Base-by-base conservation (phyloP, 495 filamentous ascomycete species). In the Xeromyces bisporus region DNA sequence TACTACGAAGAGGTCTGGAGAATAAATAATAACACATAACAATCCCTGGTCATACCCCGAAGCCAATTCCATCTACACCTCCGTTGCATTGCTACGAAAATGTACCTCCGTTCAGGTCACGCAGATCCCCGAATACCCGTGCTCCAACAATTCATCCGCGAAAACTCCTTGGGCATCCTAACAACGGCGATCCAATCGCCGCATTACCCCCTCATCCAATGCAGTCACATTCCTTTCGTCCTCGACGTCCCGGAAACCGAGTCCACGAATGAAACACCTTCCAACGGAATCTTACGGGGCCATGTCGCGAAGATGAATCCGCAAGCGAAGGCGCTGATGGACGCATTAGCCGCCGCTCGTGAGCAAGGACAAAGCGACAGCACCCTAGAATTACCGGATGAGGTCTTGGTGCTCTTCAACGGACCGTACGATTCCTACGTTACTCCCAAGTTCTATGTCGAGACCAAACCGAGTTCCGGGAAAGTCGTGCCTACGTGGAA, bases 401-500 rank as follows among this genome's bases (percentile, higher is more conserved):
- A 57, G 20, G 48, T 57, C 2, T 30, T 69, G 18, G 46, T 74
- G 2, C 51, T 73, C 9, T 75, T 75, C 49, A 72, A 53, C 11
- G 52, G 53, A 1, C 46, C 60, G 0, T 37, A 49, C 1, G 55
- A 71, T 18, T 60, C 67, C 44, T 75, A 75, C 38, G 59, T 75
- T 21, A 68, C 68, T 7, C 69, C 71, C 6, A 64, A 71, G 26
- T 73, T 71, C 48, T 75, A 72, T 46, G 55, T 47, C 7, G 59
- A 66, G 37, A 68, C 69, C 6, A 73, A 73, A 37, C 66, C 62
- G 1, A 42, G 31, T 2, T 67, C 60, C 0, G 66, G 56, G 3
- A 75, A 73, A 37, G 67, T 73, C 1, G 69, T 70, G 2, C 68
- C 68, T 1, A 75, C 71, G 3, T 75, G 71, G 71, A 67, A 73